phyloP scores from a whole-genome alignment of 2,329 filamentous ascomycete genomes.

The Fusarium sp. region DNA sequence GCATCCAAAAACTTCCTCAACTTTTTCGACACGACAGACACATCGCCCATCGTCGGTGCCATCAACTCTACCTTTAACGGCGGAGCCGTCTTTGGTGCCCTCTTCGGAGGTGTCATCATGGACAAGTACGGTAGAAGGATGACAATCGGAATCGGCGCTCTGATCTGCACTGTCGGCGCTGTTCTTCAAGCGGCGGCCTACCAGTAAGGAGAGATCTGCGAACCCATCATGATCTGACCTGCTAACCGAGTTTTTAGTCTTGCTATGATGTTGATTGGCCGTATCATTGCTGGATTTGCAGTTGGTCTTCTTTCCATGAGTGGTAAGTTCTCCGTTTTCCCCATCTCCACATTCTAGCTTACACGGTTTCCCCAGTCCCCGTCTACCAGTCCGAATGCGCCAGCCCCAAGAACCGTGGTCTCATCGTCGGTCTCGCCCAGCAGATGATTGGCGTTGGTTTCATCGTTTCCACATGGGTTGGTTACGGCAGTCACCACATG shows the following conservation, averaged over 20 bases:
- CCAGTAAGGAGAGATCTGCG: constrained; percentile 25
- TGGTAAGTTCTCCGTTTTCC: constrained; percentile 24
- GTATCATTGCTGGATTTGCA: constrained; percentile 42
- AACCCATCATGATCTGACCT: constrained; percentile 57
- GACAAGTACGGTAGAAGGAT: constrained; percentile 66
- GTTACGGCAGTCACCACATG: constrained; percentile 47
- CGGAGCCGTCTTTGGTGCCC: constrained; percentile 42
- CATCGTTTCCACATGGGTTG: constrained; percentile 61
- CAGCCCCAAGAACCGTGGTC: constrained; percentile 39
- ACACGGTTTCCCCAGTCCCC: constrained; percentile 42
- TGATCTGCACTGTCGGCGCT: constrained; percentile 64
- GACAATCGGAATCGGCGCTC: constrained; percentile 65
- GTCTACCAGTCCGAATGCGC: constrained; percentile 44
- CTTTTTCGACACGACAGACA: constrained; percentile 64
- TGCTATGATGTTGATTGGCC: constrained; percentile 41
- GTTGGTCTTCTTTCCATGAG: constrained; percentile 56
- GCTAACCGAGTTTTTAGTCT: constrained; percentile 56
- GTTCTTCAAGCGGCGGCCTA: constrained; percentile 64
- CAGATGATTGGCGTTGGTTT: constrained; percentile 68
- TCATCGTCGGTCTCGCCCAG: constrained; percentile 66
- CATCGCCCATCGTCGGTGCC: constrained; percentile 60
- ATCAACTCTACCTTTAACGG: constrained; percentile 67
- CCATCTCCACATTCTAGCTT: constrained; percentile 56
- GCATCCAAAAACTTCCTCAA: constrained; percentile 63
- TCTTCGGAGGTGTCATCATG: constrained; percentile 56